Evolutionary conservation across 1,139 yeast species (phyloP), one percentile per base, ranked within the genome.

Genomic region (Debaryomyces sp.): DNA sequence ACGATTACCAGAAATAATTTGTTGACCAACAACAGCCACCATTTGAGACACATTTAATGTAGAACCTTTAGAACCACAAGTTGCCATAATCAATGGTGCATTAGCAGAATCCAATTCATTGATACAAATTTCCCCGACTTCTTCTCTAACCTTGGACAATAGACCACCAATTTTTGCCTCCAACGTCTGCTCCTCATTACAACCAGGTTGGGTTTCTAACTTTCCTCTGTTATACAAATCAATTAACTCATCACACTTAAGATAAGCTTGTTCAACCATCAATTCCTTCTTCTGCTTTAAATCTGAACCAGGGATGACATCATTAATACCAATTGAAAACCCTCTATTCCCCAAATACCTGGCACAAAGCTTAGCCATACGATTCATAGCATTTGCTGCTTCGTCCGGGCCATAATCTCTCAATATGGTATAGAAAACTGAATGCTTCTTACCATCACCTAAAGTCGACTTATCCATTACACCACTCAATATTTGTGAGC

Each of bases 11-110:
- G 97, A 85, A 60, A 95, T 95, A 75, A 95, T 95, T 70, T 95
- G 99, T 72, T 95, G 99, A 50, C 99, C 99, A 44, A 95, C 99
- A 66, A 95, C 97, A 0, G 99, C 99, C 79, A 95, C 99, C 99
- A 95, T 95, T 73, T 95, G 99, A 9, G 99, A 94, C 40, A 95
- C 99, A 68, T 95, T 95, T 56, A 95, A 81, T 0, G 97, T 91
- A 37, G 99, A 94, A 70, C 99, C 99, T 69, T 95, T 95, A 44
- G 99, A 94, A 59, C 99, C 99, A 80, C 99, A 94, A 0, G 97
- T 90, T 9, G 99, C 98, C 99, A 95, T 95, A 64, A 95, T 92
- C 63, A 95, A 81, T 36, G 99, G 99, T 33, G 99, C 97, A 67
- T 95, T 95, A 41, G 91, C 82, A 48, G 88, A 82, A 57, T 90